Evolutionary conservation across 257 asterid species (phyloP).

Genomic region (Solanum sparsipilum): DNA sequence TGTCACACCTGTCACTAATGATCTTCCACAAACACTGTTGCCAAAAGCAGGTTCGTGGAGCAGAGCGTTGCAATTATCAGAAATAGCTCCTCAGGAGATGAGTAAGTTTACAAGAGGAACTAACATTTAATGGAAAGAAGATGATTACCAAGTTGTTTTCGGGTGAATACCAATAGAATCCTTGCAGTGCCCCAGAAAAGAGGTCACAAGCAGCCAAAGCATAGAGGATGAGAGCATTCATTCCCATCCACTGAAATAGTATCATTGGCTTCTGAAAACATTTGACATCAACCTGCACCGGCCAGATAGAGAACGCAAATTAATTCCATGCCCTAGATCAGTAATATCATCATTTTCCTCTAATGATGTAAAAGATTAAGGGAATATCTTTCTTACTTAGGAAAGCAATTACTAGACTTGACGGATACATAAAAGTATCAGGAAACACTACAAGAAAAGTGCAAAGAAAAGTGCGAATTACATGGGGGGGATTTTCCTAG

Average conservation of each 20-base stretch:
- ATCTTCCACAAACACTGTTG: not conserved
- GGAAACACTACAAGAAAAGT: not conserved
- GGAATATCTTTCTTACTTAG: not conserved
- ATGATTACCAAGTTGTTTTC: conserved; percentile 68
- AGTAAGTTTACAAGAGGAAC: not conserved
- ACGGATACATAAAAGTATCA: not conserved
- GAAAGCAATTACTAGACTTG: not conserved
- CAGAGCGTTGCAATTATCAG: not conserved
- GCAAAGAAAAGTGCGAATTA: no score
- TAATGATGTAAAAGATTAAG: not conserved
- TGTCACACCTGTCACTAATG: not conserved
- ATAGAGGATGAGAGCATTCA: conserved; percentile 79
- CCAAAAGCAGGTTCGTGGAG: not conserved
- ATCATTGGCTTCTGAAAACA: conserved; percentile 45
- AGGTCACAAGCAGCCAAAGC: conserved; percentile 87
- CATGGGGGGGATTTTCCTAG: no score
- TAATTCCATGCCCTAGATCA: not conserved
- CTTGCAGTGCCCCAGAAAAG: conserved; percentile 76
- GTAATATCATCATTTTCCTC: not conserved
- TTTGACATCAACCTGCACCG: conserved; percentile 63
- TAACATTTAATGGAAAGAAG: not conserved
- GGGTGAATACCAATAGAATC: conserved; percentile 76
- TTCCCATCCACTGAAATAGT: conserved; percentile 92
- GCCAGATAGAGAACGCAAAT: not conserved
- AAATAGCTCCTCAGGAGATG: not conserved